phyloP scores from a whole-genome alignment of 768 basidiomycete genomes.

The Tulasnella sp. region DNA sequence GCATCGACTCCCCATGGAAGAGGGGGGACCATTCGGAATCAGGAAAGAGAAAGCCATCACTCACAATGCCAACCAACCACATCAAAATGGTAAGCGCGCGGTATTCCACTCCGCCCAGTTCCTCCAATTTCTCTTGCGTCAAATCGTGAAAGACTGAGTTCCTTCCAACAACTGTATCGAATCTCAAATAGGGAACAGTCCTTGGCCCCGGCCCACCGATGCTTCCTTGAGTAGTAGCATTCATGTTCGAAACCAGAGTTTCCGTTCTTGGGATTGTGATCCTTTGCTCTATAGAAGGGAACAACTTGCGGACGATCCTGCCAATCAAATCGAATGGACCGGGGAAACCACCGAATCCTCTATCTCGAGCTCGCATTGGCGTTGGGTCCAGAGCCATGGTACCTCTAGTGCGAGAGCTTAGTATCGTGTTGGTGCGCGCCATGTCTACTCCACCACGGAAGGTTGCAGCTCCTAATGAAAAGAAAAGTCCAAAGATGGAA shows the following conservation, averaged over 20 bases:
- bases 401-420: conserved; percentile 61
- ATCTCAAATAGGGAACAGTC: conserved; percentile 75
- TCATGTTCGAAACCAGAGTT: conserved; percentile 42
- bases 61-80: conserved; percentile 72
- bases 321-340: conserved; percentile 42
- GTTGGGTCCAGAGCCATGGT: conserved; percentile 66
- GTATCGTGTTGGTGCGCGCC: conserved; percentile 24
- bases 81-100: conserved; percentile 74
- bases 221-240: conserved; percentile 27
- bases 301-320: conserved; percentile 50
- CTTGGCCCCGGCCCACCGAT: conserved; percentile 45
- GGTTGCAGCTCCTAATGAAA: neutral
- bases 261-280: conserved; percentile 72
- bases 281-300: conserved; percentile 58
- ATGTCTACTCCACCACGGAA: conserved; percentile 5
- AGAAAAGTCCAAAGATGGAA: neutral
- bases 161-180: conserved; percentile 54
- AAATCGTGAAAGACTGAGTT: conserved; percentile 46
- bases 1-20: neutral
- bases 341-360: conserved; percentile 42
- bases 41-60: conserved; percentile 37
- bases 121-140: conserved; percentile 79
- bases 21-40: neutral
- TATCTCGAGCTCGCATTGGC: conserved; percentile 39
- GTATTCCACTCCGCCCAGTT: conserved; percentile 92